These are phyloP conservation scores for Puccinia coronata DNA, from an alignment of 1,284 basidiomycete genomes.

Conservation along the genomic window DNA sequence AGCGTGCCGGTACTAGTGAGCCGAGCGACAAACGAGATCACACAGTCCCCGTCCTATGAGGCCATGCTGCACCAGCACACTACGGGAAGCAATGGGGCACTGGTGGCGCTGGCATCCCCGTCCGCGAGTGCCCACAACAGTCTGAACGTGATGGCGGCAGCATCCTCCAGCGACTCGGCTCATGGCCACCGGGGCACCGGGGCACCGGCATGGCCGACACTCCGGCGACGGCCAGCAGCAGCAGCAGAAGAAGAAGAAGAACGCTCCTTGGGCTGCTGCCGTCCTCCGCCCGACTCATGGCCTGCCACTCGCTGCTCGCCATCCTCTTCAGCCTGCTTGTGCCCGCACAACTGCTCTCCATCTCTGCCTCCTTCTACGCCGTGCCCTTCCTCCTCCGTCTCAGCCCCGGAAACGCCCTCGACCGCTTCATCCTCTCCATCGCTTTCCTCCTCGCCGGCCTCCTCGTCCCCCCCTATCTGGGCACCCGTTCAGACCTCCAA, in stretches of 20 bases:
- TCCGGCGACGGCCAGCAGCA: too few species aligned
- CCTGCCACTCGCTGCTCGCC: background rate
- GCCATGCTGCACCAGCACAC: too few species aligned
- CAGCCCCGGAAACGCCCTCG: background rate
- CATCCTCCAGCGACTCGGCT: too few species aligned
- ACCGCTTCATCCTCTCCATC: slow-evolving; percentile 12
- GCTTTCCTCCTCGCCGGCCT: slow-evolving; percentile 18
- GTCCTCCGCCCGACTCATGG: background rate
- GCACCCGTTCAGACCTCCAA: slow-evolving; percentile 1
- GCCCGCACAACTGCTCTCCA: slow-evolving; percentile 16
- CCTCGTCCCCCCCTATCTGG: slow-evolving; percentile 23
- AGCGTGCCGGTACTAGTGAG: too few species aligned
- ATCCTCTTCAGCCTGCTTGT: slow-evolving; percentile 1
- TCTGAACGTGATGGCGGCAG: too few species aligned
- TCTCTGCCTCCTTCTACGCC: slow-evolving; percentile 21
- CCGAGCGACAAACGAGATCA: slow-evolving; percentile 40
- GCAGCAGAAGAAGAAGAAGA: slow-evolving; percentile 20
- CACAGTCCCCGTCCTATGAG: slow-evolving; percentile 41
- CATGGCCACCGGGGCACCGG: too few species aligned
- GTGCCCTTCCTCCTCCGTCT: slow-evolving; percentile 39
- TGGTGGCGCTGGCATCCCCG: background rate
- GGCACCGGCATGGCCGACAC: too few species aligned
- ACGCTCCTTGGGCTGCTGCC: background rate
- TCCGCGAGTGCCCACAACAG: background rate
- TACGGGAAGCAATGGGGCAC: too few species aligned